These are phyloP conservation scores for Flaveria ramosissima DNA, from an alignment of 129 eudicot genomes.

Conservation along the genomic window DNA sequence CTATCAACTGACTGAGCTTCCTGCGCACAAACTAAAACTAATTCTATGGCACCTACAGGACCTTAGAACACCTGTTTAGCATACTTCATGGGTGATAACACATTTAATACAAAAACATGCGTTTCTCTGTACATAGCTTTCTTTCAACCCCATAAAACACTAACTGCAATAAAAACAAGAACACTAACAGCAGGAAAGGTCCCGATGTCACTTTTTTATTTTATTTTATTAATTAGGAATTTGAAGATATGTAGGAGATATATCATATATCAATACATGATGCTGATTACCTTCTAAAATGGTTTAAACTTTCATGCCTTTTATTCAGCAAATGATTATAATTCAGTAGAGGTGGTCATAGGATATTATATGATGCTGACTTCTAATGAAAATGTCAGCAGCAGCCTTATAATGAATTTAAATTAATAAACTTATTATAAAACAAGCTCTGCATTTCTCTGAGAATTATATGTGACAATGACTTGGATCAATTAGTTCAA, in stretches of 20 bases:
- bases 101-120: no score
- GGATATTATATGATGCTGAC: slow-evolving; percentile 12
- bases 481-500: slow-evolving; percentile 6
- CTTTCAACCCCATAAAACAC: no score
- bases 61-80: no score
- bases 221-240: neutral
- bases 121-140: no score
- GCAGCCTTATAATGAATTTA: neutral
- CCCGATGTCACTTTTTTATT: no score
- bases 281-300: neutral
- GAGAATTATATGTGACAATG: slow-evolving; percentile 8
- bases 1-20: no score
- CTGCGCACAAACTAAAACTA: no score
- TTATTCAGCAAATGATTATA: neutral
- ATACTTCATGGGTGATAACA: no score
- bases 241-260: neutral
- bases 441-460: neutral
- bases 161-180: no score
- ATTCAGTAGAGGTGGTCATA: neutral
- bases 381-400: neutral
- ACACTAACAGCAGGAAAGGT: no score
- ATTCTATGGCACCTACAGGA: no score
- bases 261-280: neutral
- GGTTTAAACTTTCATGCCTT: neutral
- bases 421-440: slow-evolving; percentile 6